These are phyloP conservation scores for Umbilicus rupestris DNA, from an alignment of 164 flowering plant genomes.

Conservation along the genomic window DNA sequence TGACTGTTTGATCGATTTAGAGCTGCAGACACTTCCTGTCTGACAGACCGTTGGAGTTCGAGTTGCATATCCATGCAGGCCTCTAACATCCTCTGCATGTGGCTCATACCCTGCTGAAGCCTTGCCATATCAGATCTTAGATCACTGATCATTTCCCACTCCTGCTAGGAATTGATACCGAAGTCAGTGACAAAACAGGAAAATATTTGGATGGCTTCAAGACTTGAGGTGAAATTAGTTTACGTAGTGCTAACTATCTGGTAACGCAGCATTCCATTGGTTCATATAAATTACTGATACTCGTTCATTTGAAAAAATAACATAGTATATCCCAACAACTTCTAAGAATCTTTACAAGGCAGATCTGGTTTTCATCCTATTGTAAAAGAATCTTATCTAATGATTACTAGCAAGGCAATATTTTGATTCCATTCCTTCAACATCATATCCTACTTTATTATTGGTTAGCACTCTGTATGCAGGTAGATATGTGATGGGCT, in stretches of 20 bases:
- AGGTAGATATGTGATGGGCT: not conserved
- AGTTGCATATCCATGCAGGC: constrained; percentile 91
- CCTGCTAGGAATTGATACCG: constrained; percentile 27
- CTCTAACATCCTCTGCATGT: constrained; percentile 84
- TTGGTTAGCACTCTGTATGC: no score
- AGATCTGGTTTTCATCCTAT: no score
- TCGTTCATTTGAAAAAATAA: not conserved
- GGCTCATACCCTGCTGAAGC: constrained; percentile 76
- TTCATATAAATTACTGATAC: not conserved
- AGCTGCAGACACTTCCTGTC: constrained; percentile 83
- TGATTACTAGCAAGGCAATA: no score
- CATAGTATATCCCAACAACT: no score
- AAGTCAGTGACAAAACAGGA: not conserved
- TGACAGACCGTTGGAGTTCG: constrained; percentile 67
- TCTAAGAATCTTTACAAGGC: no score
- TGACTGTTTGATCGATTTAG: constrained; percentile 56
- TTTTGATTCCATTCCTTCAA: not conserved
- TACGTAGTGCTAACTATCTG: not conserved
- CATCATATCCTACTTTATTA: not conserved
- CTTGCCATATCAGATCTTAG: constrained; percentile 56
- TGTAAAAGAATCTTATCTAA: no score
- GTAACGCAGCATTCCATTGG: no score
- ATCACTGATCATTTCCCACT: constrained; percentile 73
- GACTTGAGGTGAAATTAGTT: not conserved
- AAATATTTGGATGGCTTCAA: not conserved